Base-by-base conservation (phyloP, 805 yeast genomes). In the Pichia ethanolica region DNA sequence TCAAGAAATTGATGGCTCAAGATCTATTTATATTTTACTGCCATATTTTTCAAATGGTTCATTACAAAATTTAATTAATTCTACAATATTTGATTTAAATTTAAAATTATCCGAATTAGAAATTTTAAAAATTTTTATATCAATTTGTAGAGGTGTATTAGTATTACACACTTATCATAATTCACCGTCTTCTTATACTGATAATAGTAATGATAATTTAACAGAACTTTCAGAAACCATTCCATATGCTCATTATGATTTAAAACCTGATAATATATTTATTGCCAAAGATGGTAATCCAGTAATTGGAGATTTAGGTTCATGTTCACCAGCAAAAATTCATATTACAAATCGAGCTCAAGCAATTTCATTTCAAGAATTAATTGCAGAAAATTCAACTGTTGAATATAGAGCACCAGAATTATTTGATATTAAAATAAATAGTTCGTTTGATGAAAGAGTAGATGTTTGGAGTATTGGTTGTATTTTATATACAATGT, bases 391-490 rank as follows among this genome's bases (percentile, higher is more conserved):
- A 59, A 88, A 86, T 63, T 87, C 96, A 60, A 85, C 96, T 1
- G 67, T 88, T 47, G 89, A 95, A 1, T 91, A 85, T 64, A 71
- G 95, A 39, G 96, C 97, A 0, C 98, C 98, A 0, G 98, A 90
- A 61, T 71, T 91, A 42, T 68, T 90, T 50, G 91, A 89, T 59
- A 84, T 89, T 37, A 79, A 78, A 41, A 76, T 87, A 1, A 83
- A 84, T 39, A 65, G 78, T n/a, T 66, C 66, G 6, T 72, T 90
- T 42, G 81, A 82, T 53, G 95, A 87, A 59, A 77, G 78, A 51
- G 82, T 86, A 5, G 98, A 90, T 64, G 79, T 91, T 28, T 90
- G 98, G 98, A 84, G 95, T 4, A 65, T 90, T 32, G 98, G 98
- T 0, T 89, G 97, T 60, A 72, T 89, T 1, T 63, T 89, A 14